Evolutionary conservation across 352 stramenopile genomes (phyloP), one percentile per base, ranked within the genome.

Genomic region (Phytophthora vignae): DNA sequence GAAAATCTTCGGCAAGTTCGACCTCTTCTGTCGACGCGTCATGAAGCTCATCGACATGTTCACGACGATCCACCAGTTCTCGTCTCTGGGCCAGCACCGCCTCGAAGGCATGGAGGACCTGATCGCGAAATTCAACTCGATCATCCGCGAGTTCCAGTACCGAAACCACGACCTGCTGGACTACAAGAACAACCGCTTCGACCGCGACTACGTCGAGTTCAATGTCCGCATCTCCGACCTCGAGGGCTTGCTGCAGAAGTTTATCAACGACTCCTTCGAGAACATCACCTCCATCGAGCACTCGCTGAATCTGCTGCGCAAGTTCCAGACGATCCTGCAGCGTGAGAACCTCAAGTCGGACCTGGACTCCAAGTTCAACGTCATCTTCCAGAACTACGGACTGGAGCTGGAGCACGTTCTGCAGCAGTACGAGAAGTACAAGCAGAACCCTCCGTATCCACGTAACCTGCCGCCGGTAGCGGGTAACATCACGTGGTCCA

Each of bases 11-110:
- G 97, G 97, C 64, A 99, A 99, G 67, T 99, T 99, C 67, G 97
- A 99, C 67, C 79, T 99, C 6, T 99, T 99, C 72, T 99, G 96
- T 73, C 83, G 97, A 5, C 94, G 98, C 46, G 90, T 99, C 12
- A 98, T 99, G 78, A 99, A 99, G 77, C 87, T 99, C 36, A 99
- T 99, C 66, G 97, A 99, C 69, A 99, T 99, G 97, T 99, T 99
- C 74, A 98, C 91, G 59, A 99, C 98, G 7, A 99, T 99, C 64
- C 96, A 99, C 69, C 96, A 99, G 79, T 99, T 99, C 61, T 95
- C 90, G 36, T 93, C 88, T 6, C 77, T 99, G 0, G 93, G 89
- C 0, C 86, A 98, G 55, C 96, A 99, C 77, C 97, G 98, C 38
- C 78, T 98, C 0, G 93, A 98, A 70, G 93, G 91, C 0, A 97